These are phyloP conservation scores for Trichocladium antarcticum DNA, from an alignment of 495 filamentous ascomycete genomes.

Conservation along the genomic window DNA sequence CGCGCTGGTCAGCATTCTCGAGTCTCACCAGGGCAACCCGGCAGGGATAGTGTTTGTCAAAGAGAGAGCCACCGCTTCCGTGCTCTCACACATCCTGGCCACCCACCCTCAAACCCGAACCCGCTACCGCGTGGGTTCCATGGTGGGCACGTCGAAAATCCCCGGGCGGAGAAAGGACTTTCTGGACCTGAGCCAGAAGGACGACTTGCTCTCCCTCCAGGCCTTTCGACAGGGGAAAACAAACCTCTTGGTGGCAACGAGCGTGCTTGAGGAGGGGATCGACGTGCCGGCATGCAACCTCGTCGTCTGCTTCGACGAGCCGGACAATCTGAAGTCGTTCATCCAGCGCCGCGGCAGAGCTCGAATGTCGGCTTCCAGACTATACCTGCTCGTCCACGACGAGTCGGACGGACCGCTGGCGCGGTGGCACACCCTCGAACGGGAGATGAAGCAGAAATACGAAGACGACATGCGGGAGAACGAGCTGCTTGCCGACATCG, in stretches of 20 bases:
- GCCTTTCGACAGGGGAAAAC: constrained; percentile 56
- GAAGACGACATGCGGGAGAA: constrained; percentile 53
- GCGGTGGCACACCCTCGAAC: constrained; percentile 55
- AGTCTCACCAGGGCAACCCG: constrained; percentile 36
- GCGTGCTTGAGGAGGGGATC: constrained; percentile 84
- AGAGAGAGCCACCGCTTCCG: constrained; percentile 56
- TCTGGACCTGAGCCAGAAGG: constrained; percentile 47
- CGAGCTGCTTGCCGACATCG: constrained; percentile 36
- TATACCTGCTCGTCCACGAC: constrained; percentile 49
- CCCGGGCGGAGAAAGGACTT: constrained; percentile 41
- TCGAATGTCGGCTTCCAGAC: constrained; percentile 57
- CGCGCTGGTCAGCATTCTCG: constrained; percentile 43
- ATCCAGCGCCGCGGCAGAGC: constrained; percentile 83
- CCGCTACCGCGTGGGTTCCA: constrained; percentile 51
- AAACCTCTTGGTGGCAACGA: constrained; percentile 75
- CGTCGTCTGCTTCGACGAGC: constrained; percentile 76
- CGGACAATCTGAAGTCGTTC: constrained; percentile 70
- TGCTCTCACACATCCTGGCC: constrained; percentile 56
- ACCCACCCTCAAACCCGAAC: constrained; percentile 45
- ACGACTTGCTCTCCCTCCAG: constrained; percentile 49
- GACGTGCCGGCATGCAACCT: constrained; percentile 77
- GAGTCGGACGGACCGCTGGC: constrained; percentile 21
- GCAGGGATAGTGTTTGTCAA: constrained; percentile 71
- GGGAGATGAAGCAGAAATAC: constrained; percentile 62
- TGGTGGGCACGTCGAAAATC: constrained; percentile 59